A percentile compares a stretch with the other conserved stretches of the same genome.
phyloP scores from a whole-genome alignment of 306 rosid genomes.

The Phaseolus lunatus region DNA sequence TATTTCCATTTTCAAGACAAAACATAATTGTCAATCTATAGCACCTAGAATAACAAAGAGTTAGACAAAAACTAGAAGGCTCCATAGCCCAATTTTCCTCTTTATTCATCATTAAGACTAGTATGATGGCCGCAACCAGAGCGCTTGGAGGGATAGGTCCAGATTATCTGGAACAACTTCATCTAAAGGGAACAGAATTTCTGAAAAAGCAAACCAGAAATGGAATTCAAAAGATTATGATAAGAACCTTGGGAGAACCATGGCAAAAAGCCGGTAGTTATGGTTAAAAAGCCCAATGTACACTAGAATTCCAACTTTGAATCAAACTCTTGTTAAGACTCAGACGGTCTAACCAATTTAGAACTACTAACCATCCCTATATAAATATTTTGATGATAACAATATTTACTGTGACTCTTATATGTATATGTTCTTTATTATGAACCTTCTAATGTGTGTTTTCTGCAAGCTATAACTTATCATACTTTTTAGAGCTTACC shows the following conservation, averaged over 20 bases:
- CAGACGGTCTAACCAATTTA: too few species aligned
- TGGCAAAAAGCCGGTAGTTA: not conserved
- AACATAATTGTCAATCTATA: constrained; percentile 3
- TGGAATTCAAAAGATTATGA: not conserved
- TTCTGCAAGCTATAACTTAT: too few species aligned
- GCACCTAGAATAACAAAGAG: not conserved
- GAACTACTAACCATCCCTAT: too few species aligned
- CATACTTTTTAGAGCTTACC: too few species aligned
- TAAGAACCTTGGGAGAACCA: not conserved
- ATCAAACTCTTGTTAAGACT: not conserved
- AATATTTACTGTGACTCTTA: too few species aligned
- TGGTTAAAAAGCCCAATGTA: not conserved
- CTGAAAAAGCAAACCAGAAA: constrained; percentile 14
- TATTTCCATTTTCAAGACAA: constrained; percentile 35
- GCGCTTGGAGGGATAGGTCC: not conserved
- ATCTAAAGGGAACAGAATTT: not conserved
- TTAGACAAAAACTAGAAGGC: constrained; percentile 10
- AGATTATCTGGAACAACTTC: not conserved
- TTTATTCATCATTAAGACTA: not conserved
- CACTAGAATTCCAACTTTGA: not conserved
- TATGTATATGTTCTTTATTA: too few species aligned
- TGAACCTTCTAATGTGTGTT: too few species aligned
- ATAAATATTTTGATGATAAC: too few species aligned
- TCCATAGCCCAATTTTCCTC: constrained; percentile 25
- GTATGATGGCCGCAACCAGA: not conserved